Percentiles rank a stretch among this genome's conserved stretches.
Evolutionary conservation across 306 rosid genomes (phyloP).

Genomic region (Senna siamea): DNA sequence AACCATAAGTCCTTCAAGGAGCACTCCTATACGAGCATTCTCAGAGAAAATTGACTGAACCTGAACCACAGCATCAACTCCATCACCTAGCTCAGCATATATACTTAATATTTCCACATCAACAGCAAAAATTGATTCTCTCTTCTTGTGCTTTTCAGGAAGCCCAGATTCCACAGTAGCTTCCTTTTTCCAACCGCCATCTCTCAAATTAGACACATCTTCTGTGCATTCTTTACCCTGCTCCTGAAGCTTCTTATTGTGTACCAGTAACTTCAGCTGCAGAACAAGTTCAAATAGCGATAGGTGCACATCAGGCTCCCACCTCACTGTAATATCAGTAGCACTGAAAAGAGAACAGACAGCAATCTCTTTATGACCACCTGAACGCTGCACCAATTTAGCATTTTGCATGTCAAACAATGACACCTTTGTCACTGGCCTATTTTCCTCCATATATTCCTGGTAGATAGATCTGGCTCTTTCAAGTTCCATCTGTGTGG

Average conservation of each 20-base stretch:
- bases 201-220: conserved; percentile 48
- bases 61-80: conserved; percentile 89
- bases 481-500: conserved; percentile 91
- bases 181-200: conserved; percentile 63
- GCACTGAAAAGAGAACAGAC: conserved; percentile 99
- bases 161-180: conserved; percentile 54
- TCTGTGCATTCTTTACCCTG: conserved; percentile 48
- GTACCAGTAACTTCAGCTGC: conserved; percentile 75
- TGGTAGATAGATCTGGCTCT: conserved; percentile 87
- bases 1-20: conserved; percentile 93
- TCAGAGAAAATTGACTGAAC: conserved; percentile 97
- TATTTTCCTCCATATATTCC: conserved; percentile 77
- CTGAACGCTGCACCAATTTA: conserved; percentile 87
- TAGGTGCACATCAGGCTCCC: conserved; percentile 97
- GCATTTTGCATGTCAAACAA: conserved; percentile 96
- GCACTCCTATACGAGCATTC: conserved; percentile 94
- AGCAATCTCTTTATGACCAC: conserved; percentile 87
- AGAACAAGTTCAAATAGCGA: conserved; percentile 78
- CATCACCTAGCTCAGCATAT: conserved; percentile 91
- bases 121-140: conserved; percentile 87
- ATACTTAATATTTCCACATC: conserved; percentile 88
- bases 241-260: conserved; percentile 69
- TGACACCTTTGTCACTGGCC: conserved; percentile 65
- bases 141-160: conserved; percentile 77
- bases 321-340: conserved; percentile 82